A percentile compares a stretch with the other conserved stretches of the same genome.
phyloP scores from a whole-genome alignment of 345 rosid species.

The Chamaenerion angustifolium region DNA sequence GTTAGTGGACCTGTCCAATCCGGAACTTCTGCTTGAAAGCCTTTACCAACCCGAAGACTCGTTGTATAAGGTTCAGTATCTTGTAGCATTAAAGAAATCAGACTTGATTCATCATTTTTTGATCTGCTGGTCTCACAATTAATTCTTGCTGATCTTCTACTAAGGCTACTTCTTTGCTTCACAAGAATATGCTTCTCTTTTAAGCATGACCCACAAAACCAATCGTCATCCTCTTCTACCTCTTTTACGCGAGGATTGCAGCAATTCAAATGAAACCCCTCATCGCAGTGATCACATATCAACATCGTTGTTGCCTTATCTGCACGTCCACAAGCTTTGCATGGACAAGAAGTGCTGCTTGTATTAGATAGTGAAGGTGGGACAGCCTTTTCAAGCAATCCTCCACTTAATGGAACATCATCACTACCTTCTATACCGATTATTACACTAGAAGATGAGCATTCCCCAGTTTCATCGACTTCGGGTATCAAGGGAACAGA shows the following conservation, averaged over 20 bases:
- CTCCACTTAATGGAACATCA: conserved; percentile 18
- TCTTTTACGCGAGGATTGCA: conserved; percentile 39
- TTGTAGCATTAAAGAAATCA: conserved; percentile 36
- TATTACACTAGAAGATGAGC: conserved; percentile 47
- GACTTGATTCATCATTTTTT: conserved; percentile 19
- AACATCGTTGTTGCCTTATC: conserved; percentile 44
- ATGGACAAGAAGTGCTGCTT: conserved; percentile 26
- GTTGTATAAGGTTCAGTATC: conserved; percentile 37
- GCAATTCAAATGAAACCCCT: conserved; percentile 67
- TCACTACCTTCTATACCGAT: conserved; percentile 16
- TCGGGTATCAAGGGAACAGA: conserved; percentile 37
- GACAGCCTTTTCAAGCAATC: conserved; percentile 17
- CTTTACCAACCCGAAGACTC: conserved; percentile 57
- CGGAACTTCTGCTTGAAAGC: conserved; percentile 82
- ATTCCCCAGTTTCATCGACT: conserved; percentile 42
- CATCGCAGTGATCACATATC: conserved; percentile 83
- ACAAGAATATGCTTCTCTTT: conserved; percentile 31
- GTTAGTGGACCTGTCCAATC: conserved; percentile 62
- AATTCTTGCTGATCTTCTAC: conserved; percentile 21
- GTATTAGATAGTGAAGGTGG: conserved; percentile 9
- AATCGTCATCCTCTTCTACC: conserved; percentile 55
- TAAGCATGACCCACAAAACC: conserved; percentile 68
- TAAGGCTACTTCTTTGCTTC: conserved; percentile 11
- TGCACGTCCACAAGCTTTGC: conserved; percentile 49
- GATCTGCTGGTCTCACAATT: conserved; percentile 20